Evolutionary conservation across 306 rosid species (phyloP), one percentile per base, ranked within the genome.

Genomic region (Vicia sativa): DNA sequence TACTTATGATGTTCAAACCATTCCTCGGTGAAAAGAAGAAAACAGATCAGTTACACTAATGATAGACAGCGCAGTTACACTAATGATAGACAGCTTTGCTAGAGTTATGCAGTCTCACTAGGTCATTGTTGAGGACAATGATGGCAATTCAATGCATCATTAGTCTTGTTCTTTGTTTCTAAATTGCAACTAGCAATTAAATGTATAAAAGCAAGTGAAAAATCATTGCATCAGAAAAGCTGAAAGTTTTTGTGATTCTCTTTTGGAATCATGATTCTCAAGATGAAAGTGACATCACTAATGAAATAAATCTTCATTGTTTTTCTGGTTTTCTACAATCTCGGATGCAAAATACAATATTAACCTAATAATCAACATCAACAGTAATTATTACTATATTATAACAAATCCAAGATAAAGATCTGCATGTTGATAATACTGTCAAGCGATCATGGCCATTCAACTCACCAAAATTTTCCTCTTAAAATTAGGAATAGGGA

Each of bases 1-100:
- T 78, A 43, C 7, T 79, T 29, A 16, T 82, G 81, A 7, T 79
- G 77, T 82, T 79, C 79, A 82, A 75, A 38, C 84, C 87, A 68
- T 82, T 82, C 61, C 71, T 82, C 15, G 38, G 18, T 7, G 75
- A 70, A 50, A 71, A 42, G 64, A 67, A 62, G 72, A 54, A 34
- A 45, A 15, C 35, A n/a, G n/a, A 43, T 45, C 64, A 62, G 59
- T 48, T 71, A 49, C 67, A 71, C 0, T 82, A 41, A 82, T 48
- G n/a, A 6, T 39, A 54, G 12, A 73, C 31, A 43, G 45, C 74
- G n/a, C 64, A 62, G 59, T 48, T 71, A 49, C 67, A 71, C 0
- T 82, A 41, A 82, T 48, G n/a, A 6, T 39, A 54, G 12, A 73
- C 31, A 43, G 45, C 74, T 37, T 69, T 68, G 45, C 9, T 6